A percentile compares a stretch with the other conserved stretches of the same genome.
Conservation (phyloP, 805 yeast species). For the Candida ipomoeae region DNA sequence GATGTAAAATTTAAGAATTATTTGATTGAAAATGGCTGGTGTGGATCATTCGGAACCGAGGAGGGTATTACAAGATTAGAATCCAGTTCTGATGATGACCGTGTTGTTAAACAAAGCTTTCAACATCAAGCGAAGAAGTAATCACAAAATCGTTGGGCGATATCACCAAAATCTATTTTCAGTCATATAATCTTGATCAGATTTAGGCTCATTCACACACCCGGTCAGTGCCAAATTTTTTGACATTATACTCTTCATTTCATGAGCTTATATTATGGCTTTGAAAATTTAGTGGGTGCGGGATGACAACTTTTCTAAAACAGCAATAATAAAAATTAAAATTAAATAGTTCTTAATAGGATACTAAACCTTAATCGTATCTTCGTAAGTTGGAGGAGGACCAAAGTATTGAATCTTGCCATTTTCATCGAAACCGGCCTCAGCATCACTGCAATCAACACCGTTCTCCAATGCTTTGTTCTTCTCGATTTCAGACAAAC, state of each 20-base stretch:
- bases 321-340: conserved; percentile 1
- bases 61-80: conserved; percentile 12
- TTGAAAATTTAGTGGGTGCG: not conserved
- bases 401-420: conserved; percentile 51
- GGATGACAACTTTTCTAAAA: not conserved
- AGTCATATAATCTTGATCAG: not conserved
- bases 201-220: not conserved
- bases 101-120: conserved; percentile 5
- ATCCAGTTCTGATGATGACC: conserved; percentile 14
- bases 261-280: not conserved
- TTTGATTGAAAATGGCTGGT: conserved; percentile 58
- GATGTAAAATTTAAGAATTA: conserved; percentile 61
- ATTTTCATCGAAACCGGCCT: conserved; percentile 57
- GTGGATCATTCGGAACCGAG: conserved; percentile 40
- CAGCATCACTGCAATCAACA: conserved; percentile 53
- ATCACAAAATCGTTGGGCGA: not conserved
- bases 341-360: not conserved
- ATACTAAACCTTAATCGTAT: conserved; percentile 35
- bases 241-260: no score
- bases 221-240: not conserved
- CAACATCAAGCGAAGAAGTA: not conserved
- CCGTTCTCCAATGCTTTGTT: conserved; percentile 50
- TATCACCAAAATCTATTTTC: not conserved
- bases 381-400: conserved; percentile 68
- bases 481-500: conserved; percentile 59